Conservation (phyloP, 176 grass and related monocot species). For the Cymbopogon citratus region DNA sequence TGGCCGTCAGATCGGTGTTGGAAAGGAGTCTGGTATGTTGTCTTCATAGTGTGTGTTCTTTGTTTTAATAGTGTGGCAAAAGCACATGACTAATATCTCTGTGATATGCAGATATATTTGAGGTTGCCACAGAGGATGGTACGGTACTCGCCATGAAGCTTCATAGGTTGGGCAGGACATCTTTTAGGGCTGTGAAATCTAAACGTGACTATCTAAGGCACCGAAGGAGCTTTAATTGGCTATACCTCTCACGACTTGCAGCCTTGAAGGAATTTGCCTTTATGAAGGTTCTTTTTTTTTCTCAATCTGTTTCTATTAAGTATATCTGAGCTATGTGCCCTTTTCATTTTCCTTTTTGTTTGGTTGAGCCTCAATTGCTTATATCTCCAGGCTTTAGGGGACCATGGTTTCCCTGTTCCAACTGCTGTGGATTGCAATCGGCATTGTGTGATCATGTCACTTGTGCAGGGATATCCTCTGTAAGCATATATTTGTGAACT, state of each 20-base stretch:
- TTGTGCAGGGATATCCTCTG: slow-evolving; percentile 91
- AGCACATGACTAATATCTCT: neutral
- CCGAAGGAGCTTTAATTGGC: slow-evolving; percentile 77
- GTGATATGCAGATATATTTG: slow-evolving; percentile 71
- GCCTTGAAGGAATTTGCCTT: slow-evolving; percentile 91
- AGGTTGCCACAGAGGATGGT: slow-evolving; percentile 83
- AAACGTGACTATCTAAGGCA: slow-evolving; percentile 90
- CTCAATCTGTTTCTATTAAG: neutral
- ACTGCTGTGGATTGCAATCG: slow-evolving; percentile 82
- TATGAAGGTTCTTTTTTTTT: slow-evolving; percentile 56
- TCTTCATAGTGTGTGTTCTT: neutral
- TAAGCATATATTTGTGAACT: slow-evolving; percentile 20
- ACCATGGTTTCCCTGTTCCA: slow-evolving; percentile 86
- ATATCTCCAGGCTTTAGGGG: slow-evolving; percentile 65
- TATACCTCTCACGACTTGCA: slow-evolving; percentile 80
- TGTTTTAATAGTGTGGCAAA: neutral
- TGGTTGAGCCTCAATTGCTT: neutral
- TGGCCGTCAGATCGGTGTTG: slow-evolving; percentile 90
- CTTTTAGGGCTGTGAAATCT: slow-evolving; percentile 94
- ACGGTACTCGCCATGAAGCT: slow-evolving; percentile 85
- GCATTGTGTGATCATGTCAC: slow-evolving; percentile 94
- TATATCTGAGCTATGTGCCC: neutral
- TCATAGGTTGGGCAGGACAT: slow-evolving; percentile 90
- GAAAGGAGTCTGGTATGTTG: slow-evolving; percentile 80
- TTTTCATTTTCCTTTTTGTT: neutral